Evolutionary conservation across 78 protist species (phyloP).

Genomic region (Emiliania huxleyi): DNA sequence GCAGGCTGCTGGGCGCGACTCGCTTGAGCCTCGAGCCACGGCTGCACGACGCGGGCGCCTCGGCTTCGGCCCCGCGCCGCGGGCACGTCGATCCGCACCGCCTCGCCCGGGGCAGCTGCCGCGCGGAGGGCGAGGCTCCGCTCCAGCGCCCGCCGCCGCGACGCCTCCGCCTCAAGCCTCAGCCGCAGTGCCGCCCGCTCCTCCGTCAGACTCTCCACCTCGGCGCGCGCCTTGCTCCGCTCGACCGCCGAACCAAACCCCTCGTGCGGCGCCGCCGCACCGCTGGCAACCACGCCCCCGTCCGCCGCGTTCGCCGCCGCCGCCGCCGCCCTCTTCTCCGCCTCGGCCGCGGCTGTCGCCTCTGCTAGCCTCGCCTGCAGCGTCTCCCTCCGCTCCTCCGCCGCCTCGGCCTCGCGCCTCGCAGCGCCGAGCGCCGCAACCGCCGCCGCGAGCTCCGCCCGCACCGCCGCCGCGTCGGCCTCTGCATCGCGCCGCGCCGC

Average conservation of each 20-base stretch:
- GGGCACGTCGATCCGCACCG: not conserved
- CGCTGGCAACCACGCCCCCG: not conserved
- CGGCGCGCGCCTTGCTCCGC: not conserved
- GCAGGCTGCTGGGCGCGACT: too few relatives aligned
- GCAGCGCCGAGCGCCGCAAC: not conserved
- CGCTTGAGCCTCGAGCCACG: not conserved
- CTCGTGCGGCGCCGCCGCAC: not conserved
- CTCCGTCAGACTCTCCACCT: not conserved
- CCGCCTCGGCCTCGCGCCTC: not conserved
- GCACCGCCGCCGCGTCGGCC: not conserved
- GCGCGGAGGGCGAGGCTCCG: not conserved
- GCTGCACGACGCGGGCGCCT: not conserved
- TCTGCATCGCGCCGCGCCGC: not conserved
- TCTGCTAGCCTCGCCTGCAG: not conserved
- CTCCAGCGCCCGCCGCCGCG: not conserved
- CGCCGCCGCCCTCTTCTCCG: not conserved
- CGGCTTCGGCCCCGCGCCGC: not conserved
- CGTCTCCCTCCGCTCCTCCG: not conserved
- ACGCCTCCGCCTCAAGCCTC: not conserved
- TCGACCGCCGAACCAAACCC: not conserved
- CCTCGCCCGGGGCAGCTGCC: not conserved
- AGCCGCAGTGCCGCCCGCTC: not conserved
- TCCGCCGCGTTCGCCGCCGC: not conserved
- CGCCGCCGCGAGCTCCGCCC: not conserved
- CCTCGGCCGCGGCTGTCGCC: too few relatives aligned